Base-by-base conservation (phyloP, 2,329 filamentous ascomycete genomes). In the Calcarisporium arbuscula region DNA sequence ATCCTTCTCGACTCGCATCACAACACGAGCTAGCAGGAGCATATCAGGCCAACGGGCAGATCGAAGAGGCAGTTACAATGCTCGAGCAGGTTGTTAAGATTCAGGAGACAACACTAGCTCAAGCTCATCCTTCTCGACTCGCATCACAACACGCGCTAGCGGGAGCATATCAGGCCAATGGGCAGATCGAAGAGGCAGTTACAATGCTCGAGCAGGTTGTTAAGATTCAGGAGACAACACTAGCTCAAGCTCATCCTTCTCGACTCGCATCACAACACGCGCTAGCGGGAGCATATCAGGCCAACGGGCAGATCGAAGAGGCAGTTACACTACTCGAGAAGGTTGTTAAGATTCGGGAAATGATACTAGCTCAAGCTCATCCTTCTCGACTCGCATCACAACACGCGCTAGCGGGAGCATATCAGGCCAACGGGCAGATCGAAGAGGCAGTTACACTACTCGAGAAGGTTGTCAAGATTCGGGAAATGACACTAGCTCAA, bases 161-260 rank as follows among this genome's bases (percentile, higher is more conserved):
- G 4, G 22, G 29, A 23, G 37, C 37, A 19, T 41, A 39, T 22
- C 15, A 35, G 11, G 29, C 14, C 6, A 29, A 39, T 22, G 30
- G 36, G 9, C 39, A 34, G 11, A 17, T 33, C 17, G 39, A 39
- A 26, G 32, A 30, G 5, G 39, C 39, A 6, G 19, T 39, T 4
- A 10, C 15, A 4, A 19, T 34, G 7, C 12, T 42, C 19, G 22
- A 39, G 8, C n/a, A 31, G 7, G 14, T 27, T n/a, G 36, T 42
- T 10, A 22, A 42, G 19, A 26, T 15, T 5, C 34, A 39, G 10
- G 29, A 35, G 16, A 22, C n/a, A 11, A 19, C 34, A 10, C 28
- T 39, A 16, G 25, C 21, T 8, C 21, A 31, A 18, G 19, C 26
- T 10, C 33, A 42, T 16, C 36, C 32, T 8, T 22, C 26, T 6